A percentile compares a stretch with the other conserved stretches of the same genome.
phyloP scores from a whole-genome alignment of 2,329 filamentous ascomycete genomes.

The Talaromyces islandicus region DNA sequence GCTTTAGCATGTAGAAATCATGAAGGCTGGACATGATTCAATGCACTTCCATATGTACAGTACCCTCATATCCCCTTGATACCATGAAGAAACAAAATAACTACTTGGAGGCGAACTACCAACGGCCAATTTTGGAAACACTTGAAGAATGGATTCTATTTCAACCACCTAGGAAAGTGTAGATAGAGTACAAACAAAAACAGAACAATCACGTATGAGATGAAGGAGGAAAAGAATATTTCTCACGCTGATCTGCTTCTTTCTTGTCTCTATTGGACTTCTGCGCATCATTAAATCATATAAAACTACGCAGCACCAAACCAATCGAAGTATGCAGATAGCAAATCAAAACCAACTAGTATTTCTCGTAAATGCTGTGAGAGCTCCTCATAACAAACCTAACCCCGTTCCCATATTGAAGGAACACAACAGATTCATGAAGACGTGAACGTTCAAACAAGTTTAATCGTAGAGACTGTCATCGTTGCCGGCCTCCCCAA shows the following conservation, averaged over 20 bases:
- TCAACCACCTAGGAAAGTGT: conserved; percentile 3
- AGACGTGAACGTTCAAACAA: neutral
- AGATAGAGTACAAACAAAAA: conserved; percentile 8
- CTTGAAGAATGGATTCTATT: conserved; percentile 3
- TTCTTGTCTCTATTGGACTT: neutral
- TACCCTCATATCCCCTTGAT: neutral
- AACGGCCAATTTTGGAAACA: neutral
- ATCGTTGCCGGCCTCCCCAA: conserved; percentile 85
- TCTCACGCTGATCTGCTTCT: conserved; percentile 6
- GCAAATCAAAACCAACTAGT: neutral
- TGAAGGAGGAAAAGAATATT: neutral
- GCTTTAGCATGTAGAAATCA: neutral
- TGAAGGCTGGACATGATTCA: neutral
- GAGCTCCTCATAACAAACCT: neutral
- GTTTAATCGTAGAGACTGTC: conserved; percentile 93
- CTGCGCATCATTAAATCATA: neutral
- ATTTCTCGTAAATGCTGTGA: neutral
- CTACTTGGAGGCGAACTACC: neutral
- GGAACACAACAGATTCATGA: neutral
- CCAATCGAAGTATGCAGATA: neutral
- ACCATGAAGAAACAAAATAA: neutral
- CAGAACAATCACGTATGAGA: conserved; percentile 6
- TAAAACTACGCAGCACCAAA: neutral
- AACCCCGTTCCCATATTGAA: neutral
- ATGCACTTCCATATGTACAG: neutral